A percentile compares a stretch with the other conserved stretches of the same genome.
Conservation (phyloP, 1,284 basidiomycete species). For the Chiua sp. region DNA sequence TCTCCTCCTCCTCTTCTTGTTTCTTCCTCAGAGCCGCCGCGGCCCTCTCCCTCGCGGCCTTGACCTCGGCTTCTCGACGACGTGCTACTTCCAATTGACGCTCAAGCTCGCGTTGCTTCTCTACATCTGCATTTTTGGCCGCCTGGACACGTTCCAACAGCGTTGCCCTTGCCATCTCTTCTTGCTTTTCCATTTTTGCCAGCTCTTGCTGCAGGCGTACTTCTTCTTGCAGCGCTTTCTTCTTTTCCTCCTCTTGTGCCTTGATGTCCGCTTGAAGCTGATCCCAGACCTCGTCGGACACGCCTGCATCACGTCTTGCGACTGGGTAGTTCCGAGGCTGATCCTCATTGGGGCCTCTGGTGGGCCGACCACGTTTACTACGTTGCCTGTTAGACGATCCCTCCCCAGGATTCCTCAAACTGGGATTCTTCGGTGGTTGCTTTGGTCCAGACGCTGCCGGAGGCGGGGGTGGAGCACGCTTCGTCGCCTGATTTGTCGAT, state of each 20-base stretch:
- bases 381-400: neutral
- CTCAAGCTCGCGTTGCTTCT: conserved; percentile 23
- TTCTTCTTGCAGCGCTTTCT: conserved; percentile 32
- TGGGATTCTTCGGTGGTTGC: conserved; percentile 6
- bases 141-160: conserved; percentile 22
- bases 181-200: conserved; percentile 13
- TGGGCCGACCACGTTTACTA: conserved; percentile 6
- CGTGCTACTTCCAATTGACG: conserved; percentile 27
- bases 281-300: conserved; percentile 52
- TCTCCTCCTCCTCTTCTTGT: conserved; percentile 42
- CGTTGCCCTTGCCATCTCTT: neutral
- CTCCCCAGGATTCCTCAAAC: neutral
- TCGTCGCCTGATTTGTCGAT: conserved; percentile 29
- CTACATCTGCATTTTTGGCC: conserved; percentile 19
- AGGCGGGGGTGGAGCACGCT: conserved; percentile 16
- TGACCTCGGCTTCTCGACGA: conserved; percentile 32
- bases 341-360: neutral
- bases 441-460: neutral
- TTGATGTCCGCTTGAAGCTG: conserved; percentile 48
- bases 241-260: conserved; percentile 30
- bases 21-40: conserved; percentile 43
- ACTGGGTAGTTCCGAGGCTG: neutral
- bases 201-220: conserved; percentile 26
- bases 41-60: conserved; percentile 36
- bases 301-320: conserved; percentile 48